Conservation (phyloP, 306 rosid genomes). For the Spatholobus suberectus region DNA sequence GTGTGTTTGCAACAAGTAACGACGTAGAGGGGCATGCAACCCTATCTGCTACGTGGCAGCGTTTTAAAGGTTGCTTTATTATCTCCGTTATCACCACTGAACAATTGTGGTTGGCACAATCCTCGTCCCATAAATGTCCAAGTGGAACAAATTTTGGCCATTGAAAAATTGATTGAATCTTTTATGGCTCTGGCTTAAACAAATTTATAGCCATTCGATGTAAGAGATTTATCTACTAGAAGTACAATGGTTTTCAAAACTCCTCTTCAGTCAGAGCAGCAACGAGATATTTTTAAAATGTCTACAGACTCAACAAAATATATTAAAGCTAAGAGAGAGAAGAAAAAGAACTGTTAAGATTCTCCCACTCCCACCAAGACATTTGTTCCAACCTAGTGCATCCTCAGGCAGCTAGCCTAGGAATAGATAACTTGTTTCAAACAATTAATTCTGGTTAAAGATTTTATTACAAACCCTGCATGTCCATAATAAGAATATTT, state of each 20-base stretch:
- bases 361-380: not conserved
- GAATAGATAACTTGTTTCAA: not conserved
- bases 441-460: not conserved
- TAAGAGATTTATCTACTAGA: not conserved
- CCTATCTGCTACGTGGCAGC: conserved; percentile 71
- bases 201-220: not conserved
- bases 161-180: not conserved
- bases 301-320: not conserved
- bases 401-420: not conserved
- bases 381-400: not conserved
- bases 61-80: conserved; percentile 30
- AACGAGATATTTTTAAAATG: not conserved
- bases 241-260: not conserved
- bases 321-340: not conserved
- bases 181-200: not conserved
- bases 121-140: not conserved
- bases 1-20: conserved; percentile 27
- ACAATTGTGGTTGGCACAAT: conserved; percentile 33
- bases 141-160: not conserved
- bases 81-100: conserved; percentile 40
- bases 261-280: not conserved
- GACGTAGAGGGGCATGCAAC: not conserved
- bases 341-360: not conserved
- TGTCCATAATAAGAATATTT: not conserved
- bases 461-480: not conserved